A percentile compares a stretch with the other conserved stretches of the same genome.
These are phyloP conservation scores for Funneliformis geosporum DNA, from an alignment of 192 early-diverging fungal genomes.

Conservation along the genomic window DNA sequence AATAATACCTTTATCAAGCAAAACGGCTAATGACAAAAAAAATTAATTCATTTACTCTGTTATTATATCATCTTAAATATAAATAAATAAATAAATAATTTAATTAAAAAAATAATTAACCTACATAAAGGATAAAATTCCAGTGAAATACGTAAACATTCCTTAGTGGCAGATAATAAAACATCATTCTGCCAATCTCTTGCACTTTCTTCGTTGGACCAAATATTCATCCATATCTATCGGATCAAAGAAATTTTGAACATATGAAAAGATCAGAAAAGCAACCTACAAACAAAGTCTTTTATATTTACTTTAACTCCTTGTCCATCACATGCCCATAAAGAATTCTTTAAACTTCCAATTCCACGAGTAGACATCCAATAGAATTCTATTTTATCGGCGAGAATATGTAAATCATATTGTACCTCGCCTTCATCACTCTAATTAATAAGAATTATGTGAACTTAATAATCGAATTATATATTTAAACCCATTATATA, in stretches of 20 bases:
- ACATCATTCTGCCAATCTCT: slow-evolving; percentile 28
- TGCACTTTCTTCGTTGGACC: slow-evolving; percentile 30
- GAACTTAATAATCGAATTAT: neutral
- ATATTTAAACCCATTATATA: neutral
- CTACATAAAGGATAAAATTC: slow-evolving; percentile 83
- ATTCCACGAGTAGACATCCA: slow-evolving; percentile 64
- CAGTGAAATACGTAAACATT: slow-evolving; percentile 57
- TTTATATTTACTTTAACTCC: slow-evolving; percentile 57
- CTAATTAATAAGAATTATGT: slow-evolving; percentile 16
- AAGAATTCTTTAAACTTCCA: slow-evolving; percentile 58
- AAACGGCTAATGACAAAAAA: slow-evolving; percentile 55
- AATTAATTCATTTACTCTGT: slow-evolving; percentile 17
- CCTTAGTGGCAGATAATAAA: slow-evolving; percentile 24
- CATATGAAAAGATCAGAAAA: neutral
- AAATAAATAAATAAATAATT: neutral
- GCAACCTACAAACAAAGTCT: neutral
- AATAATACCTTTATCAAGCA: slow-evolving; percentile 71
- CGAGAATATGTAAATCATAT: slow-evolving; percentile 53
- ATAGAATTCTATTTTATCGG: slow-evolving; percentile 71
- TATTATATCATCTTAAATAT: neutral
- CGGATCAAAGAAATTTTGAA: slow-evolving; percentile 14
- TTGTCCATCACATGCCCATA: slow-evolving; percentile 72
- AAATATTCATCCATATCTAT: slow-evolving; percentile 34
- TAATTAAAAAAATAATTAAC: neutral
- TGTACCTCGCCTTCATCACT: slow-evolving; percentile 47